Evolutionary conservation across 805 yeast genomes (phyloP).

Genomic region (Helenozyma baotianmanensis): DNA sequence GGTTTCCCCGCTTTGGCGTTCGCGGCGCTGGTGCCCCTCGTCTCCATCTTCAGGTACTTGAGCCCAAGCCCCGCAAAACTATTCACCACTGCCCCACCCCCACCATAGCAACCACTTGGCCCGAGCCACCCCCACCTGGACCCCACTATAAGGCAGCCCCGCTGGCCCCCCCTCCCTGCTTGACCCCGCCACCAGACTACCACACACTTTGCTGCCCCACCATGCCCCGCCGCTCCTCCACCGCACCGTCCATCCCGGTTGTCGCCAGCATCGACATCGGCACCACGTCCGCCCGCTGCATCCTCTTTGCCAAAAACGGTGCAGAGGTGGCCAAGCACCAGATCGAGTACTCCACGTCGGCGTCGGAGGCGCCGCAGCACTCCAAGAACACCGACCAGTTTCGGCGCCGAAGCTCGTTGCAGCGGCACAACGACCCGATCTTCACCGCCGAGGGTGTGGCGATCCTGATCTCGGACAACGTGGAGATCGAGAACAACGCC

Average conservation of each 20-base stretch:
- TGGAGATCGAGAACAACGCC: conserved; percentile 59
- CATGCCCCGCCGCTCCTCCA: conserved; percentile 42
- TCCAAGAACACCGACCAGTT: conserved; percentile 41
- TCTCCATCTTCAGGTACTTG: too few relatives aligned
- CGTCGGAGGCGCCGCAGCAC: conserved; percentile 47
- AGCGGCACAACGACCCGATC: conserved; percentile 50
- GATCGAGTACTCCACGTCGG: conserved; percentile 79
- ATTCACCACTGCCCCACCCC: too few relatives aligned
- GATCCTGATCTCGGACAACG: conserved; percentile 50
- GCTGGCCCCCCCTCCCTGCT: neutral
- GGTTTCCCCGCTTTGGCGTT: too few relatives aligned
- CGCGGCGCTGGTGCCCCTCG: too few relatives aligned
- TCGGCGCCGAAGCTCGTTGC: conserved; percentile 39
- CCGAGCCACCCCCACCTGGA: neutral
- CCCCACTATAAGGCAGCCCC: neutral
- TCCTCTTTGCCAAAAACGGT: conserved; percentile 69
- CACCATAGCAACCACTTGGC: too few relatives aligned
- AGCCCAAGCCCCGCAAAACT: neutral
- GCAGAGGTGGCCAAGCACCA: conserved; percentile 83
- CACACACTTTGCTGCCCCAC: neutral
- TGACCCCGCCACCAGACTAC: neutral
- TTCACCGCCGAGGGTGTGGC: conserved; percentile 75
- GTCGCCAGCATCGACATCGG: conserved; percentile 84
- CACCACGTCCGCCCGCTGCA: conserved; percentile 87
- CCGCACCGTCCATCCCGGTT: conserved; percentile 37